Evolutionary conservation across 192 early-diverging fungal genomes (phyloP), one percentile per base, ranked within the genome.

Genomic region (Gryganskiella cystojenkinii): DNA sequence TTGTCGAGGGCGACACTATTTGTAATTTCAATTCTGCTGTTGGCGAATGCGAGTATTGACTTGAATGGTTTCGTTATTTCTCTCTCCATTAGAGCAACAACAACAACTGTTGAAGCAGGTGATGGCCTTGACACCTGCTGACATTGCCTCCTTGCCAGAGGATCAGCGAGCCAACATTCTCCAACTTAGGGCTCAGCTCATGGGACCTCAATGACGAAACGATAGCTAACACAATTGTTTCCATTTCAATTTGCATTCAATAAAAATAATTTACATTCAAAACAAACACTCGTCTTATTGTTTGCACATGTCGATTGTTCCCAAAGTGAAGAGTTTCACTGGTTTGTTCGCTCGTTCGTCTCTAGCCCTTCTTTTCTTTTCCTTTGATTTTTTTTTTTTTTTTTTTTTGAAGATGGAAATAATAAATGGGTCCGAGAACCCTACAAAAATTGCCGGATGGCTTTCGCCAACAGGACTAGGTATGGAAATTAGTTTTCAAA

Each of bases 101-200:
- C 83, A 91, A 43, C 90, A 91, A 67, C 71, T 95, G 33, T 65
- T 97, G 19, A 81, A 91, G 65, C 93, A 96, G 74, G 86, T 97
- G 7, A 61, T 97, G 24, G 91, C 89, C 50, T 81, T 97, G 34
- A 92, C 94, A 0, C 90, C 90, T 31, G 94, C 92, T 8, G 92
- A 97, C 70, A 89, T 97, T 63, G 85, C 88, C 30, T 82, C 87
- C 24, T 73, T 97, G 33, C 93, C 95, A 28, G 82, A 91, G 58
- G 94, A 93, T 27, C 91, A 95, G 55, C 85, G 90, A 19, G 83
- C 89, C 31, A 86, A 93, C 56, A 89, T 96, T 19, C 64, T 93
- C 25, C 91, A 90, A 56, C 46, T 78, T 30, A 68, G 67, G 33
- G 74, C 66, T 3, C 74, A 78, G 22, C 61, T 78, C 24, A 60